Evolutionary conservation across 2,329 filamentous ascomycete species (phyloP).

Genomic region (Zelopaecilomyces penicillatus): DNA sequence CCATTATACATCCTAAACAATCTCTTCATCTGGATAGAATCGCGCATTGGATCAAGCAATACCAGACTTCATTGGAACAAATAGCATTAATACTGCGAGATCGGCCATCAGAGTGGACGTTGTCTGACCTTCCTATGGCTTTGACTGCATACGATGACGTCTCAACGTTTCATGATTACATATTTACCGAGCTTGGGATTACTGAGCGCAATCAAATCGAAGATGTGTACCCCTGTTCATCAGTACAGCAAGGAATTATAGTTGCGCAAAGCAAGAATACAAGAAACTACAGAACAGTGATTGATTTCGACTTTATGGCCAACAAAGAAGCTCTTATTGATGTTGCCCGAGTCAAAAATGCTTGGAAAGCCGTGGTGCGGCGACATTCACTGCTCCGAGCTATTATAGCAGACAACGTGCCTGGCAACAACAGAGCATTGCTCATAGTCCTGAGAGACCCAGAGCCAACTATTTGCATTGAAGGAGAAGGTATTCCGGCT

Average conservation of each 20-base stretch:
- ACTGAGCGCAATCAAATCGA: not conserved
- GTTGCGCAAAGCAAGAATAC: not conserved
- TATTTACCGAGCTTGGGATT: not conserved
- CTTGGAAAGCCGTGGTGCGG: conserved; percentile 5
- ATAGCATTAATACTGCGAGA: not conserved
- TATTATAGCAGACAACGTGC: not conserved
- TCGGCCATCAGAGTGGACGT: conserved; percentile 11
- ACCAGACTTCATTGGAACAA: not conserved
- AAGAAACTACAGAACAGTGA: not conserved
- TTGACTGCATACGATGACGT: conserved; percentile 6
- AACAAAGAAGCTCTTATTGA: not conserved
- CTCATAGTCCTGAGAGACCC: not conserved
- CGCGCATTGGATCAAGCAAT: not conserved
- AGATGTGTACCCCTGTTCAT: conserved; percentile 5
- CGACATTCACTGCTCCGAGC: conserved; percentile 2
- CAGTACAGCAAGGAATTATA: conserved; percentile 10
- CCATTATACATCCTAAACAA: not conserved
- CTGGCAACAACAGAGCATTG: not conserved
- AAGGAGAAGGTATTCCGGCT: not conserved
- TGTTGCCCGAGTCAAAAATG: not conserved
- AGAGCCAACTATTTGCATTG: not conserved
- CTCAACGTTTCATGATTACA: not conserved
- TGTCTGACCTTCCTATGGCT: conserved; percentile 18
- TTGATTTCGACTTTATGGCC: not conserved
- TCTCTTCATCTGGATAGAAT: not conserved